Evolutionary conservation across 805 yeast genomes (phyloP).

Genomic region (Millerago galiae): DNA sequence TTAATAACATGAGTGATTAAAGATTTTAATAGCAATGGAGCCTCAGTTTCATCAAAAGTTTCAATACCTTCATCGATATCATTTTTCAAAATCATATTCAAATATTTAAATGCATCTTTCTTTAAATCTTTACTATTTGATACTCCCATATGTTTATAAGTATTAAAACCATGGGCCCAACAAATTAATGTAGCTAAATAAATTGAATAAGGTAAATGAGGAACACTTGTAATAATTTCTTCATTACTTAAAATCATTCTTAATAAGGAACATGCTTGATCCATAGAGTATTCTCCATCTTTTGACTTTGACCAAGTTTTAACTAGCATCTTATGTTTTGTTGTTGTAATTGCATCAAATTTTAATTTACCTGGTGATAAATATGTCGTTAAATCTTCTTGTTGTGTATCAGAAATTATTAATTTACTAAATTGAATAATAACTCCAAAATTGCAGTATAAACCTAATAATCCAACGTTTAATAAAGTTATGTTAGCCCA

Average conservation of each 20-base stretch:
- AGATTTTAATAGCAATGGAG: not conserved
- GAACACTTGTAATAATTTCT: slow-evolving; percentile 17
- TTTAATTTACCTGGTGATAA: slow-evolving; percentile 5
- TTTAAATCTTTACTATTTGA: not conserved
- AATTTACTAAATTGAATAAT: slow-evolving; percentile 12
- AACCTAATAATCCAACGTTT: slow-evolving; percentile 22
- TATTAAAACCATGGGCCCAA: slow-evolving; percentile 13
- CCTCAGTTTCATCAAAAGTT: not conserved
- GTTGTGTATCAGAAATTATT: not conserved
- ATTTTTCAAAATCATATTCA: not conserved
- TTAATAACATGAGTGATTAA: not conserved
- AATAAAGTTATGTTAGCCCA: slow-evolving; percentile 29
- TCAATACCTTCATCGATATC: not conserved
- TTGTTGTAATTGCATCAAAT: slow-evolving; percentile 13
- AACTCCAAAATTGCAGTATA: slow-evolving; percentile 22
- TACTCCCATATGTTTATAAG: not conserved
- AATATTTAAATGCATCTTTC: not conserved
- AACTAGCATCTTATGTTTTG: slow-evolving; percentile 12
- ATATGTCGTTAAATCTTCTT: not conserved
- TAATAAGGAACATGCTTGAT: slow-evolving; percentile 25
- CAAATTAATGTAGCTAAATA: slow-evolving; percentile 16
- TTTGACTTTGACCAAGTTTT: slow-evolving; percentile 24
- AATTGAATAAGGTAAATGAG: slow-evolving; percentile 21
- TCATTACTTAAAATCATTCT: slow-evolving; percentile 21
- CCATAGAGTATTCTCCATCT: slow-evolving; percentile 21